Evolutionary conservation across 768 basidiomycete genomes (phyloP), one percentile per base, ranked within the genome.

Genomic region (Auricularia sp.): DNA sequence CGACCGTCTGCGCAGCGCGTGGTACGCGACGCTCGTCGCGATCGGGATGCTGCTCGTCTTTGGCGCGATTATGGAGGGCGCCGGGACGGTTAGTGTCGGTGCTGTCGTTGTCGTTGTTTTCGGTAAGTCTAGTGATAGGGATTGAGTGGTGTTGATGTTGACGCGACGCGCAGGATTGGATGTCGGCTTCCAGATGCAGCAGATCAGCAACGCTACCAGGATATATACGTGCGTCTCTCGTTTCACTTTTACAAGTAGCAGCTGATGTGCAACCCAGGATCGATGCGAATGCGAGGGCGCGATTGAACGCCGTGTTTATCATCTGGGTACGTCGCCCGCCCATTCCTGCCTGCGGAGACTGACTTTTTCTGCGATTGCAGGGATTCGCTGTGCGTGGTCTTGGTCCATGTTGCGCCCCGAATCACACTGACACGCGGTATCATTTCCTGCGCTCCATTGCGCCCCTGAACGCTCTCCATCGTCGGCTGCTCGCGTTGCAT

Each of bases 231-330:
- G 12, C 21, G 36, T 34, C n/a, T n/a, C n/a, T n/a, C n/a, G n/a
- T n/a, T n/a, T n/a, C n/a, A n/a, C n/a, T n/a, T n/a, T n/a, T n/a
- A n/a, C n/a, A n/a, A n/a, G n/a, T n/a, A n/a, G n/a, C n/a, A n/a
- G n/a, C n/a, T n/a, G n/a, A n/a, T n/a, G n/a, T n/a, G n/a, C n/a
- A n/a, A n/a, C n/a, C n/a, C n/a, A n/a, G 74, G 29, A 76, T 78
- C 36, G 43, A 73, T 74, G 44, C 64, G 77, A 70, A 76, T 51
- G 87, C 88, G 2, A 76, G 87, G 58, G 81, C 91, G 4, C 81
- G 91, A 36, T 68, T 95, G 11, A 93, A 93, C 67, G 90, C 91
- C 1, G 80, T 91, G 54, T 78, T 85, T 56, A 82, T 93, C 58
- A 77, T 93, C 62, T 84, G 85, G 2, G 87, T 87, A 70, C 66